Percentiles rank a stretch among this genome's conserved stretches.
phyloP scores from a whole-genome alignment of 495 filamentous ascomycete genomes.

The Neurospora sp. region DNA sequence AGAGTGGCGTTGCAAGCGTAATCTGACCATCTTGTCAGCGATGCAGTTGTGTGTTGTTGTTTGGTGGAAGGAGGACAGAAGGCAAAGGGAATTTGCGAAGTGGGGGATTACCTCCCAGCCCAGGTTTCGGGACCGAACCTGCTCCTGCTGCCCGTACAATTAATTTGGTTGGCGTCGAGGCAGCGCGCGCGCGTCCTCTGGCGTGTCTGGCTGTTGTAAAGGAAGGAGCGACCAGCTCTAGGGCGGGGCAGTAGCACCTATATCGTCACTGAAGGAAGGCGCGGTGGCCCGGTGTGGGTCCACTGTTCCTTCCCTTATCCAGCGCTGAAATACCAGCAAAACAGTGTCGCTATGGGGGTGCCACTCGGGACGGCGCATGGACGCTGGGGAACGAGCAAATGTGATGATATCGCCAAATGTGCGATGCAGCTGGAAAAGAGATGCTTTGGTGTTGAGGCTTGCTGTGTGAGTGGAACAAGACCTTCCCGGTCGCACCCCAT shows the following conservation, averaged over 20 bases:
- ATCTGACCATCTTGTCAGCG: background rate
- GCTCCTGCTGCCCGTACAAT: background rate
- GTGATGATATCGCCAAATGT: background rate
- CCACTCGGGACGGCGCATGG: background rate
- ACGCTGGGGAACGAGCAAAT: background rate
- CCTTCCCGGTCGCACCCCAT: background rate
- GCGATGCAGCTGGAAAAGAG: background rate
- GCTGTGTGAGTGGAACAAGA: background rate
- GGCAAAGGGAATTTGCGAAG: background rate
- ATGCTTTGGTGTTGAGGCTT: background rate
- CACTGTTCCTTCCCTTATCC: background rate
- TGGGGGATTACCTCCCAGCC: background rate
- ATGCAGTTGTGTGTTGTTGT: background rate
- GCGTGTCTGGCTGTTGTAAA: background rate
- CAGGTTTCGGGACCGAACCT: background rate
- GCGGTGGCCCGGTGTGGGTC: background rate
- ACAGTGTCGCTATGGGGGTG: background rate
- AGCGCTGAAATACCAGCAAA: background rate
- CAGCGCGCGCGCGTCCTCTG: background rate
- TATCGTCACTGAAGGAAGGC: background rate
- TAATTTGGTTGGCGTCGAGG: background rate
- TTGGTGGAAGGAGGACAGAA: background rate
- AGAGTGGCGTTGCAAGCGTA: background rate
- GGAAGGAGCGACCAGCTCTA: background rate
- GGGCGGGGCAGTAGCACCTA: background rate